Base-by-base conservation (phyloP, 2,329 filamentous ascomycete genomes). In the Fusarium sp. region DNA sequence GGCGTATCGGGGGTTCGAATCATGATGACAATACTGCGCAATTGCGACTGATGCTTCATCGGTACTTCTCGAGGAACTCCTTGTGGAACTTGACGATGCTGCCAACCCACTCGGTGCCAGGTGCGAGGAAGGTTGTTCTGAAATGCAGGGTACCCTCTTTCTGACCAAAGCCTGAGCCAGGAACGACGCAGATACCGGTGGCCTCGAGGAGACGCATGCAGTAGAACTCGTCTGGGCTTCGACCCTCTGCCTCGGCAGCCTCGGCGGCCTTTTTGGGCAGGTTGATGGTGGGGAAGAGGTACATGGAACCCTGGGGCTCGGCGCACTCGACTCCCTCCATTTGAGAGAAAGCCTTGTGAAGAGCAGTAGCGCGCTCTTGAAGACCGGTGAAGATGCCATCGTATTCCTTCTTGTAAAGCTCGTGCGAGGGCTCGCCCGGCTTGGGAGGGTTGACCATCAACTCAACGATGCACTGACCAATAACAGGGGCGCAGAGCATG, bases 261-360 rank as follows among this genome's bases (percentile, higher is more conserved):
- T 92, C 91, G 70, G 91, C 83, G 44, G 94, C 96, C 84, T 93
- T 94, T 29, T 84, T 76, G 4, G 96, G 90, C 29, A 99, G 86
- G 38, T 86, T 90, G 84, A 99, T 97, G 76, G 94, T 96, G 29
- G 96, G 96, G 90, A 98, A 99, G 78, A 99, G 92, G 86, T 99
- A 99, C 96, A 99, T 99, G 80, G 93, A 92, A 68, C 96, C 96
- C 88, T 97, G 93, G 62, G 96, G 96, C 76, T 90, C 88, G 78
- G 93, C 92, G 84, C 95, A 97, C 81, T 95, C 90, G 66, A 99
- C 95, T 65, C 96, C 96, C 83, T 98, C 95, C 96, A 99, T 98
- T 80, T 94, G 85, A 82, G 90, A 86, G 84, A 99, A 99, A 33
- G 95, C 95, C 78, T 94, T 89, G 84, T 97, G 96, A 55, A 99